These are phyloP conservation scores for Silene coronaria DNA, from an alignment of 179 eudicot genomes.

Conservation along the genomic window DNA sequence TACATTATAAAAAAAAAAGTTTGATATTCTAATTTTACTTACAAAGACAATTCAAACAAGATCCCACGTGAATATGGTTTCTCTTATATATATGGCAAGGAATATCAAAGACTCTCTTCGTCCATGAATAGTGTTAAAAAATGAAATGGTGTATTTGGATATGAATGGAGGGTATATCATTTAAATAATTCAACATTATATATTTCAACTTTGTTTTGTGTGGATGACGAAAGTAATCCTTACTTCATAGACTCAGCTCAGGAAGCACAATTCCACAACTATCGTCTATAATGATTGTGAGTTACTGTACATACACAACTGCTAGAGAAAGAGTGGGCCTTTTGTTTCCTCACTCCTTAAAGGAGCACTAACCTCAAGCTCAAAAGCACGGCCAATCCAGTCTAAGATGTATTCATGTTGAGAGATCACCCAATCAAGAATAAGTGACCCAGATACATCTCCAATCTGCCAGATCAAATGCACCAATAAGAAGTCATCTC, in stretches of 20 bases:
- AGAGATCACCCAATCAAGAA: slow-evolving; percentile 86
- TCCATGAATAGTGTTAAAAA: no score
- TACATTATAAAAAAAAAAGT: no score
- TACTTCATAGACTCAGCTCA: neutral
- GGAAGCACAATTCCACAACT: neutral
- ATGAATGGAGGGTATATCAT: no score
- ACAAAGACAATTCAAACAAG: no score
- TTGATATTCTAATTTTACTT: no score
- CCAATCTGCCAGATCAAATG: slow-evolving; percentile 48
- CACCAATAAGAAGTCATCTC: slow-evolving; percentile 2
- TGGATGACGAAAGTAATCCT: no score
- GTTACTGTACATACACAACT: neutral
- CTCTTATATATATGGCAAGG: no score
- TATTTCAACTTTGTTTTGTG: neutral
- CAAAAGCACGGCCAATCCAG: slow-evolving; percentile 87
- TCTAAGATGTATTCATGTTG: slow-evolving; percentile 67
- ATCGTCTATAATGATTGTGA: neutral
- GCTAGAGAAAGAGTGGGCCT: neutral
- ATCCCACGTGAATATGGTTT: no score
- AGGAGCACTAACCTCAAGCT: slow-evolving; percentile 64
- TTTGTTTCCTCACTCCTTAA: neutral
- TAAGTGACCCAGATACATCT: slow-evolving; percentile 55
- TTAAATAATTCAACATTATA: neutral
- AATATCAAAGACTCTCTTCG: no score
- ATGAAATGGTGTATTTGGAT: no score